Evolutionary conservation across 2,329 filamentous ascomycete genomes (phyloP).

Genomic region (Exophiala oligosperma): DNA sequence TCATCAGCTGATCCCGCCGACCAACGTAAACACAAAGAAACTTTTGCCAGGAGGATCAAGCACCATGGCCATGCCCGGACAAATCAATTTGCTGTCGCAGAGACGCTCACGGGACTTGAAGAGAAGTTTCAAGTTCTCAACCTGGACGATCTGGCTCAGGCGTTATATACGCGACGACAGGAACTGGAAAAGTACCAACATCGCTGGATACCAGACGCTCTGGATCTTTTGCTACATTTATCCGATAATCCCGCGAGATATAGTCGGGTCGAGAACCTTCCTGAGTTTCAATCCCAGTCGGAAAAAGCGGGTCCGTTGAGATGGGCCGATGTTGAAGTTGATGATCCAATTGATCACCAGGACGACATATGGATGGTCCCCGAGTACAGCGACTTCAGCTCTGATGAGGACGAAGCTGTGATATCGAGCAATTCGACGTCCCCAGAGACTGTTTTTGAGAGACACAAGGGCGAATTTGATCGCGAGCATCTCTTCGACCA

Average conservation of each 20-base stretch:
- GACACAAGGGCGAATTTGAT: conserved; percentile 2
- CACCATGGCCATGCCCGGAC: conserved; percentile 59
- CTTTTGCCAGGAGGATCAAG: conserved; percentile 33
- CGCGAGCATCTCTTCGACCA: conserved; percentile 19
- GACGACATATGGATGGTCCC: conserved; percentile 69
- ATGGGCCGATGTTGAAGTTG: conserved; percentile 76
- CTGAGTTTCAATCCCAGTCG: conserved; percentile 51
- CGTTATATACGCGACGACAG: conserved; percentile 59
- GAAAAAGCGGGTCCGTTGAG: conserved; percentile 55
- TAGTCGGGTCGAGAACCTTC: conserved; percentile 64
- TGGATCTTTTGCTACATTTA: conserved; percentile 76
- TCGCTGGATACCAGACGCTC: conserved; percentile 74
- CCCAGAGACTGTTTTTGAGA: conserved; percentile 9
- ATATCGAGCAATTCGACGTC: conserved; percentile 16
- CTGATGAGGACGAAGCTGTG: conserved; percentile 31
- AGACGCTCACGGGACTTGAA: conserved; percentile 68
- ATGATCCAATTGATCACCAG: conserved; percentile 71
- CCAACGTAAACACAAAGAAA: conserved; percentile 19
- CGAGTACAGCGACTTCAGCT: conserved; percentile 65
- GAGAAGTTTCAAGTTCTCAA: conserved; percentile 83
- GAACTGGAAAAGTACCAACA: conserved; percentile 56
- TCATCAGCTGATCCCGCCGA: conserved; percentile 3
- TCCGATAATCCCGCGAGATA: conserved; percentile 77
- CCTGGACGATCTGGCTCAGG: conserved; percentile 76
- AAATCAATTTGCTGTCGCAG: conserved; percentile 72